Evolutionary conservation across 176 grass and related monocot species (phyloP).

Genomic region (Sorghum bicolor): Sorghum_bicolor_NCBIv3 NC_012870.2:2033501-2034000

Average conservation of each 20-base stretch:
- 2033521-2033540: slow-evolving; percentile 18
- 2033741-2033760: slow-evolving; percentile 47
- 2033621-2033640: slow-evolving; percentile 56
- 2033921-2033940: not conserved
- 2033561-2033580: slow-evolving; percentile 71
- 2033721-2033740: slow-evolving; percentile 50
- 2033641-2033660: slow-evolving; percentile 45
- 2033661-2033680: slow-evolving; percentile 85
- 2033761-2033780: not conserved
- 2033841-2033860: slow-evolving; percentile 64
- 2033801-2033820: slow-evolving; percentile 75
- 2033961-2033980: not conserved
- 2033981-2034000: not conserved
- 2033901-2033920: slow-evolving; percentile 19
- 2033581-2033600: slow-evolving; percentile 83
- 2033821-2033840: slow-evolving; percentile 52
- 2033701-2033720: slow-evolving; percentile 61
- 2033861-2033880: slow-evolving; percentile 91
- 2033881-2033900: slow-evolving; percentile 88
- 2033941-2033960: not conserved
- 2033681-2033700: slow-evolving; percentile 65
- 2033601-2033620: slow-evolving; percentile 66
- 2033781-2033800: slow-evolving; percentile 21
- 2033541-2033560: slow-evolving; percentile 81
- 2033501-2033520: slow-evolving; percentile 22